phyloP scores from a whole-genome alignment of 768 basidiomycete species.

The Serendipita indica region DNA sequence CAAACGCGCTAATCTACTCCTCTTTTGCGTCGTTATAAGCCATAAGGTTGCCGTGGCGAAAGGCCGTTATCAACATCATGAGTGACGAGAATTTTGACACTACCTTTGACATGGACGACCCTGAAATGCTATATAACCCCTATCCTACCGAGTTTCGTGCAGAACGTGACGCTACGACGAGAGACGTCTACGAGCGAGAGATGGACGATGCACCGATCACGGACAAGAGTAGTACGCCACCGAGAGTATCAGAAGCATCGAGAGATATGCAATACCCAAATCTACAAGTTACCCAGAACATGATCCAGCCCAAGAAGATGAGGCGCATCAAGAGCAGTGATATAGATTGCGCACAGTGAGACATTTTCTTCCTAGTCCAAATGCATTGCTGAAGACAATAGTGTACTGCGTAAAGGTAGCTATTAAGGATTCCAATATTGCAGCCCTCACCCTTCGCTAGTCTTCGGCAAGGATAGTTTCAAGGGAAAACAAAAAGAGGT shows the following conservation, averaged over 20 bases:
- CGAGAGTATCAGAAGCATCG: not conserved
- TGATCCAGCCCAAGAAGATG: not conserved
- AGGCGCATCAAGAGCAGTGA: not conserved
- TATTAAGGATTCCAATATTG: no score
- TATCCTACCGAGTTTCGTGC: not conserved
- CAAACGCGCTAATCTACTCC: no score
- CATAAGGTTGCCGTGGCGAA: no score
- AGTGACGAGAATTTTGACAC: not conserved
- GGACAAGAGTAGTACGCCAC: not conserved
- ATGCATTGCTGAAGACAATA: not conserved
- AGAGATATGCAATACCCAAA: not conserved
- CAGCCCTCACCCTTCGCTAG: no score
- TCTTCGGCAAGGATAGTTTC: conserved; percentile 52
- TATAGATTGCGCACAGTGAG: not conserved
- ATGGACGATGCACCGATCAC: not conserved
- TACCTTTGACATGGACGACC: not conserved
- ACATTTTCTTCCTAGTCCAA: not conserved
- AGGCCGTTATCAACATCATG: not conserved
- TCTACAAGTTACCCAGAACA: conserved; percentile 1
- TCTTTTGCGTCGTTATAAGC: no score
- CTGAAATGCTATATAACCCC: not conserved
- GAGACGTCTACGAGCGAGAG: not conserved
- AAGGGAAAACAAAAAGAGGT: conserved; percentile 70
- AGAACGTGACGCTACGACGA: not conserved
- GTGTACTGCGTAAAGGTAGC: not conserved